Conservation (phyloP, 805 yeast species). For the Wickerhamomyces chambardii region DNA sequence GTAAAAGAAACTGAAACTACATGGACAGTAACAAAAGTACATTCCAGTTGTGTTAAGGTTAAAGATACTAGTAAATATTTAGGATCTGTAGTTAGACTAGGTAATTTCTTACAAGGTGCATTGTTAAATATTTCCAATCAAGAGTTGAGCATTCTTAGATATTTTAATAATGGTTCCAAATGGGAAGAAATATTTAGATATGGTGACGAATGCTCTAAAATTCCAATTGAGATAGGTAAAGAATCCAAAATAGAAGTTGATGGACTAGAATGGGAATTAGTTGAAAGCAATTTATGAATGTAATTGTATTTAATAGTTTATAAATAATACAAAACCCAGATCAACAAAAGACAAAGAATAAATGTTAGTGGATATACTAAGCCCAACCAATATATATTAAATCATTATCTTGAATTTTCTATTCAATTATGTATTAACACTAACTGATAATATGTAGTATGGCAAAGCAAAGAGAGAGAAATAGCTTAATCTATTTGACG, state of each 20-base stretch:
- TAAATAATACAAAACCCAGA: no score
- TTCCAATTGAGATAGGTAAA: conserved; percentile 10
- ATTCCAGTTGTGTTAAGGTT: not conserved
- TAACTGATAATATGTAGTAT: no score
- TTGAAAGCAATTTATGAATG: conserved; percentile 2
- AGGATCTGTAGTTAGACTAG: conserved; percentile 39
- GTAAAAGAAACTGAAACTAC: conserved; percentile 26
- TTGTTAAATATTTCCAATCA: conserved; percentile 17
- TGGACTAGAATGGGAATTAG: conserved; percentile 9
- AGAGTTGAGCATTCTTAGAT: conserved; percentile 12
- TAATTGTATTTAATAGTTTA: no score
- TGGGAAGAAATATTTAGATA: conserved; percentile 10
- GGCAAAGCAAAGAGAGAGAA: no score
- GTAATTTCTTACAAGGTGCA: conserved; percentile 45
- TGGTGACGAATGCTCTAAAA: conserved; percentile 10
- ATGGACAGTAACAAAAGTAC: conserved; percentile 27
- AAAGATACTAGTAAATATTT: conserved; percentile 13
- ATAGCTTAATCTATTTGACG: no score
- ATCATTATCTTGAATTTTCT: no score
- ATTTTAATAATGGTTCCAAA: conserved; percentile 3
- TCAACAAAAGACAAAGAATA: no score
- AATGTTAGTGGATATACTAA: no score
- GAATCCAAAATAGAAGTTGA: conserved; percentile 3
- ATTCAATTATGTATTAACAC: no score
- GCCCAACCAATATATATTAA: no score